Evolutionary conservation across 129 eudicot species (phyloP).

Genomic region (Centaurea solstitialis): DNA sequence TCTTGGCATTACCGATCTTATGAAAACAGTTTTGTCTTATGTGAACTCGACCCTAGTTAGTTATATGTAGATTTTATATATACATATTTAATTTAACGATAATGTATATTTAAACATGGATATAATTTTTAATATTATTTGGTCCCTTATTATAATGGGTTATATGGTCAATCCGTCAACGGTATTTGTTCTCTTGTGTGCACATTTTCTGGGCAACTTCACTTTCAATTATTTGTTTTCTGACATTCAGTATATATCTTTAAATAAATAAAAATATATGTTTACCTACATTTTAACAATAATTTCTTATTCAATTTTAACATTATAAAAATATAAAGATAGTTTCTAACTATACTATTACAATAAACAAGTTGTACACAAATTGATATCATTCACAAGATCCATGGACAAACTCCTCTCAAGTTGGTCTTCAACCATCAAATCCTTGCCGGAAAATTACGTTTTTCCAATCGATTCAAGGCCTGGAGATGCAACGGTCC

Average conservation of each 20-base stretch:
- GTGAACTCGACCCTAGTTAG: no score
- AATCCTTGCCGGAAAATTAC: constrained; percentile 37
- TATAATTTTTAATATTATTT: no score
- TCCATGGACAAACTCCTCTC: constrained; percentile 44
- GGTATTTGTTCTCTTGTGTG: not conserved
- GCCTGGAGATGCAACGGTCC: constrained; percentile 31
- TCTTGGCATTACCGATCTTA: no score
- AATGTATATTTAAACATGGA: no score
- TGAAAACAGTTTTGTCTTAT: no score
- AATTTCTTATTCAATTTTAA: no score
- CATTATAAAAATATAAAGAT: no score
- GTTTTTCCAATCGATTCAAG: constrained; percentile 33
- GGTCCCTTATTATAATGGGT: not conserved
- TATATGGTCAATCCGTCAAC: not conserved
- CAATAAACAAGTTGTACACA: constrained; percentile 1
- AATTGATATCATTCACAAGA: not conserved
- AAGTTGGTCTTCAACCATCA: constrained; percentile 33
- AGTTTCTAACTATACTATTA: not conserved
- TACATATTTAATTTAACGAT: not conserved
- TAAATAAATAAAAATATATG: no score
- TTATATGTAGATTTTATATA: not conserved
- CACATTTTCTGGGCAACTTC: not conserved
- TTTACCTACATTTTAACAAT: no score
- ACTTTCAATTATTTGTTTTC: not conserved
- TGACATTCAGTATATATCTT: not conserved